Percentiles rank a stretch among this genome's conserved stretches.
These are phyloP conservation scores for Lathyrus oleraceus DNA, from an alignment of 306 rosid genomes.

Conservation along the genomic window DNA sequence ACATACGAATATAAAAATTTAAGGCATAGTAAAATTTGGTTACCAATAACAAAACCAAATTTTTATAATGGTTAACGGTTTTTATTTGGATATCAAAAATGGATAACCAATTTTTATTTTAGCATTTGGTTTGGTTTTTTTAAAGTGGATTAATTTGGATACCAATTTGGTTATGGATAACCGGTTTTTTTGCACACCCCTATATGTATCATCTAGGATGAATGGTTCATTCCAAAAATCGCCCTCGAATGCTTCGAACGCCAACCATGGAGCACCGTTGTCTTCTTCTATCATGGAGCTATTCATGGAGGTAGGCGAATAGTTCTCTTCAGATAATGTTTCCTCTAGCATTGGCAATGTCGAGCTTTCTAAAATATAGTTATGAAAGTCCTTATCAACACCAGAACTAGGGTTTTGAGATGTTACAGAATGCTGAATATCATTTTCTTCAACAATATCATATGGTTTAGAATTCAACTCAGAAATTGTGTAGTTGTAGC, in stretches of 20 bases:
- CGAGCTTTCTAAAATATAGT: slow-evolving; percentile 48
- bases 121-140: too few species aligned
- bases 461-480: background rate
- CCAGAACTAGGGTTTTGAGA: slow-evolving; percentile 15
- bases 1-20: too few species aligned
- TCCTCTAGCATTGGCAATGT: slow-evolving; percentile 13
- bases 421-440: background rate
- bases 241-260: slow-evolving; percentile 24
- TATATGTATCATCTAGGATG: slow-evolving; percentile 29
- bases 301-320: background rate
- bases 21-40: too few species aligned
- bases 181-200: too few species aligned
- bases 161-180: too few species aligned
- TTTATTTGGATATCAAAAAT: too few species aligned
- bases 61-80: too few species aligned
- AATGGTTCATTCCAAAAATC: slow-evolving; percentile 68
- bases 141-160: too few species aligned
- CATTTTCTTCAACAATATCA: slow-evolving; percentile 10
- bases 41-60: too few species aligned
- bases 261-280: slow-evolving; percentile 6
- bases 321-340: slow-evolving; percentile 16
- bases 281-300: slow-evolving; percentile 1
- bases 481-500: background rate
- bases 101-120: too few species aligned
- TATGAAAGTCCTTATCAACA: background rate